Base-by-base conservation (phyloP, 2,329 filamentous ascomycete species). In the Daldinia eschscholtzii region DNA sequence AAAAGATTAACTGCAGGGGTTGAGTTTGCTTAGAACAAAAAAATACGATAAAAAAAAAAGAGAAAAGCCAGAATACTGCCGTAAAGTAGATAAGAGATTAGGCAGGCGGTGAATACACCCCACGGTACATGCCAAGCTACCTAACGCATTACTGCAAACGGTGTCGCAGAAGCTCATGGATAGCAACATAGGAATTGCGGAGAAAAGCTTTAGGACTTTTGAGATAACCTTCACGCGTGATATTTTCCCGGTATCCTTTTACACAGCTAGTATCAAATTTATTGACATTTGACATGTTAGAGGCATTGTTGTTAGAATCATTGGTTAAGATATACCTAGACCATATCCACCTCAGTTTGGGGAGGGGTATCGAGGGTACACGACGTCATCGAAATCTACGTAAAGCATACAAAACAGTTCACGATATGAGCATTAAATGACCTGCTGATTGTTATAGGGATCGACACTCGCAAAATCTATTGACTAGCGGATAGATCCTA, bases 91-190 rank as follows among this genome's bases (percentile, higher is more conserved):
- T 9, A 44, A 44, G 20, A 46, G 42, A 72, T 71, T 58, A 23
- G 72, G 76, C 58, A 77, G 71, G 76, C 75, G 76, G 76, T 77
- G 70, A 73, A 58, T 18, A 26, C 5, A 72, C 69, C 73, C 74
- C 73, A 73, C 70, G 61, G 61, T 52, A 61, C 57, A 28, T 56
- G 28, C 18, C 18, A 41, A n/a, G 9, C 28, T 26, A 26, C 56
- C 56, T 33, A 18, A 23, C 23, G 26, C 13, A 41, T 41, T 28
- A 20, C n/a, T 28, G 39, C 56, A 60, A 13, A 42, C 37, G 23
- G 37, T 23, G 33, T 33, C 26, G 18, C n/a, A 35, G 7, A 35
- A 10, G 28, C 18, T 53, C 26, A 30, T 28, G n/a, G 10, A 44
- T 44, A 23, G 42, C 42, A 46, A 26, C 42, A 7, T 44, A 44